phyloP scores from a whole-genome alignment of 2,329 filamentous ascomycete genomes.

The Metarhizium sp. region DNA sequence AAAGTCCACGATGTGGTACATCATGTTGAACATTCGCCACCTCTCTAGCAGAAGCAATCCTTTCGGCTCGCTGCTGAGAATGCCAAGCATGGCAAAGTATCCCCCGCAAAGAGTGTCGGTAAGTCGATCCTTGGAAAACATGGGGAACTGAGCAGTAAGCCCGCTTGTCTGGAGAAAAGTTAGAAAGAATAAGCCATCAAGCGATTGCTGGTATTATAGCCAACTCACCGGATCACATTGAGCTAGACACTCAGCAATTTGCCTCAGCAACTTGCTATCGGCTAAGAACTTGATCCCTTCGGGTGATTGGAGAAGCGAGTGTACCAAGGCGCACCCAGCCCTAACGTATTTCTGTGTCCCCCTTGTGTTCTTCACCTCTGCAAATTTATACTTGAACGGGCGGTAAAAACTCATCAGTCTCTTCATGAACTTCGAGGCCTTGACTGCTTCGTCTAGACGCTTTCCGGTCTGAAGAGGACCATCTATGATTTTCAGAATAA shows the following conservation, averaged over 20 bases:
- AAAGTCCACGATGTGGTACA: constrained; percentile 94
- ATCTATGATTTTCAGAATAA: constrained; percentile 84
- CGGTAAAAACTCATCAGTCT: constrained; percentile 89
- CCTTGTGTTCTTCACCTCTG: constrained; percentile 80
- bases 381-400: constrained; percentile 94
- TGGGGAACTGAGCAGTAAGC: constrained; percentile 70
- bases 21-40: constrained; percentile 99
- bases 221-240: constrained; percentile 75
- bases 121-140: constrained; percentile 81
- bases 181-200: not conserved
- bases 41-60: constrained; percentile 85
- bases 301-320: constrained; percentile 72
- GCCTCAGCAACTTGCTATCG: constrained; percentile 86
- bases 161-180: constrained; percentile 46
- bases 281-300: constrained; percentile 80
- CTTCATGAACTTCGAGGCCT: constrained; percentile 93
- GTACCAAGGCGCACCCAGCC: constrained; percentile 80
- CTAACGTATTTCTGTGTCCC: constrained; percentile 90
- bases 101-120: constrained; percentile 81
- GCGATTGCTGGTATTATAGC: constrained; percentile 7
- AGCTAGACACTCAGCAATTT: constrained; percentile 90
- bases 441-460: constrained; percentile 85
- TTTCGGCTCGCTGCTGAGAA: constrained; percentile 71
- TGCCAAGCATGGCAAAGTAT: constrained; percentile 88
- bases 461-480: constrained; percentile 87